Conservation (phyloP, 352 stramenopile genomes). For the Globisporangium camurandrum region DNA sequence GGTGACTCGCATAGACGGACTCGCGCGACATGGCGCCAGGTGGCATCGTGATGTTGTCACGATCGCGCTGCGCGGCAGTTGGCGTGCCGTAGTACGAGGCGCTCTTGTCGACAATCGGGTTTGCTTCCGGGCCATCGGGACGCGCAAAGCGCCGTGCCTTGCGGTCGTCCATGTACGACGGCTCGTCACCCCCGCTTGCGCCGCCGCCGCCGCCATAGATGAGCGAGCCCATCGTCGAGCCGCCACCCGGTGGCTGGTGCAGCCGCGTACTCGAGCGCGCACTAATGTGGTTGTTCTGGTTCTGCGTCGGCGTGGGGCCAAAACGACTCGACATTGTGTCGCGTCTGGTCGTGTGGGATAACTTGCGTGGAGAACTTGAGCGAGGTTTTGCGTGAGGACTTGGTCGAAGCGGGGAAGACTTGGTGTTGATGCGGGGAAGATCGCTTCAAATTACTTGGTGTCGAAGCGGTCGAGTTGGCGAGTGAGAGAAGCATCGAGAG, state of each 20-base stretch:
- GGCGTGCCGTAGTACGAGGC: conserved; percentile 36
- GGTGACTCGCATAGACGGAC: conserved; percentile 12
- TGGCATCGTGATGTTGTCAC: conserved; percentile 30
- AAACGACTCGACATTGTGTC: conserved; percentile 22
- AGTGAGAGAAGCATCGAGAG: no score
- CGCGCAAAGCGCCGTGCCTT: conserved; percentile 33
- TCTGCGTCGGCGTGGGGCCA: conserved; percentile 28
- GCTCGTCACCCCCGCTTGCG: conserved; percentile 21
- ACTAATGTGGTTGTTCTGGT: conserved; percentile 71
- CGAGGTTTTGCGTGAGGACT: no score
- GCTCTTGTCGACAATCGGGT: conserved; percentile 24
- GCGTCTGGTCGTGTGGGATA: neutral
- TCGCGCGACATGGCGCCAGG: conserved; percentile 31
- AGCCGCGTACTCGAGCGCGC: conserved; percentile 74
- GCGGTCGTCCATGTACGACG: conserved; percentile 45
- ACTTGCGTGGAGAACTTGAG: neutral
- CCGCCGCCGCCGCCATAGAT: conserved; percentile 54
- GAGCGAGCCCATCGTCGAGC: conserved; percentile 62
- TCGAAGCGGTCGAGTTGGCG: no score
- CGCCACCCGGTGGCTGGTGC: conserved; percentile 59
- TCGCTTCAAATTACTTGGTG: no score
- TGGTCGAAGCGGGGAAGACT: no score
- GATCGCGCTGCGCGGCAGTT: conserved; percentile 25
- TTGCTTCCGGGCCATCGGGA: conserved; percentile 24
- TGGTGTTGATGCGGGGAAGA: no score